A percentile compares a stretch with the other conserved stretches of the same genome.
These are phyloP conservation scores for Limnomonas spitsbergensis DNA, from an alignment of 139 green algal species.

Conservation along the genomic window DNA sequence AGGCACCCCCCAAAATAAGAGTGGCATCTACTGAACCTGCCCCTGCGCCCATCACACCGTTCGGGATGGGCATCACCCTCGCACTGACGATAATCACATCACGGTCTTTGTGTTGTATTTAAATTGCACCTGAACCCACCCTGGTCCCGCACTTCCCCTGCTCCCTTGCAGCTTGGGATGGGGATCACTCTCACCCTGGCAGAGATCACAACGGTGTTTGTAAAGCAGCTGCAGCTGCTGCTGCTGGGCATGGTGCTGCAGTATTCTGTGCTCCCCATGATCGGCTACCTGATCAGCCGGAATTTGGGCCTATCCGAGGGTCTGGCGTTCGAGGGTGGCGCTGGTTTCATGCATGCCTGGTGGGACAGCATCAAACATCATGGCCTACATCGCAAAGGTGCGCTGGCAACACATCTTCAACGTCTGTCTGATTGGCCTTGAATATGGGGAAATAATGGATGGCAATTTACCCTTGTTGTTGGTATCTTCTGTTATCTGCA, in stretches of 20 bases:
- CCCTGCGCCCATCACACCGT: no score
- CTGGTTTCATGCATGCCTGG: constrained; percentile 65
- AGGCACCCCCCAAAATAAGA: no score
- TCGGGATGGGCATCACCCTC: neutral
- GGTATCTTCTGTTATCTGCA: no score
- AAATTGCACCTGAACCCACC: neutral
- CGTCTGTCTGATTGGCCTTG: neutral
- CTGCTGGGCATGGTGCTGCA: constrained; percentile 58
- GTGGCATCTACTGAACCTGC: no score
- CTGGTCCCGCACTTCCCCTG: neutral
- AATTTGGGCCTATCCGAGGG: constrained; percentile 39
- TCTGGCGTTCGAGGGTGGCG: constrained; percentile 54
- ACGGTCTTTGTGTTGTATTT: neutral
- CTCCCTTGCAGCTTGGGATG: constrained; percentile 30
- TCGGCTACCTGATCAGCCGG: constrained; percentile 56
- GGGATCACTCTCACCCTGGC: constrained; percentile 59
- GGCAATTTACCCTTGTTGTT: no score
- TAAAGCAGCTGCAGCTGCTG: constrained; percentile 49
- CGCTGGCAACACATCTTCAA: neutral
- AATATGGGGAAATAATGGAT: neutral
- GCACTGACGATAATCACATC: neutral
- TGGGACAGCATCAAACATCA: constrained; percentile 58
- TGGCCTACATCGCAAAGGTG: constrained; percentile 57
- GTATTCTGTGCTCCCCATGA: constrained; percentile 53
- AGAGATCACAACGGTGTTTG: constrained; percentile 58